phyloP scores from a whole-genome alignment of 495 filamentous ascomycete genomes.

The Talaromyces proteolyticus region DNA sequence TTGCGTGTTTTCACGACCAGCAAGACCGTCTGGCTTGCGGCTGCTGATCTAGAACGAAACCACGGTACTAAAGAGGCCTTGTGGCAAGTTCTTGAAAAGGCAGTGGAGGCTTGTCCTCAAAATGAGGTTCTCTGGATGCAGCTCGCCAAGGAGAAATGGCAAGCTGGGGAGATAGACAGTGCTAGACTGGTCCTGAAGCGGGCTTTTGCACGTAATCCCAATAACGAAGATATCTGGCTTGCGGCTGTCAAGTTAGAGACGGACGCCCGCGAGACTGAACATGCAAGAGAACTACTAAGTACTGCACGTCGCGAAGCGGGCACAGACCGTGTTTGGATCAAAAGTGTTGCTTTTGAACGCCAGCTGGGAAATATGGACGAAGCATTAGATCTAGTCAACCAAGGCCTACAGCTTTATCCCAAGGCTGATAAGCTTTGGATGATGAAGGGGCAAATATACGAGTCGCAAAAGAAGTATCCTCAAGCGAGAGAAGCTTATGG shows the following conservation, averaged over 20 bases:
- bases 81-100: slow-evolving; percentile 82
- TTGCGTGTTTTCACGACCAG: slow-evolving; percentile 81
- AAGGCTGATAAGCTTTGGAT: slow-evolving; percentile 88
- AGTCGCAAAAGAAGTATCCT: slow-evolving; percentile 64
- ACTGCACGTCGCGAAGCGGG: slow-evolving; percentile 80
- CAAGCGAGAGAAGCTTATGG: slow-evolving; percentile 89
- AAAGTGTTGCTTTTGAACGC: slow-evolving; percentile 86
- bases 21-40: slow-evolving; percentile 79
- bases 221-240: slow-evolving; percentile 96
- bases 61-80: slow-evolving; percentile 82
- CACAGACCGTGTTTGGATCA: slow-evolving; percentile 95
- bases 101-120: slow-evolving; percentile 86
- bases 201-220: slow-evolving; percentile 88
- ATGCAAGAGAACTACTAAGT: slow-evolving; percentile 73
- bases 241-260: slow-evolving; percentile 93
- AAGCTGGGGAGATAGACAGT: slow-evolving; percentile 76
- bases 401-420: slow-evolving; percentile 85
- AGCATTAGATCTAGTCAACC: slow-evolving; percentile 78
- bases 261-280: slow-evolving; percentile 70
- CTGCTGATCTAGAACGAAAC: slow-evolving; percentile 84
- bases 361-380: slow-evolving; percentile 72
- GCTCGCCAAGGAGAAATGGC: slow-evolving; percentile 90
- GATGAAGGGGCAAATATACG: slow-evolving; percentile 98
- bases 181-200: slow-evolving; percentile 75
- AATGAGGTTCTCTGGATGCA: slow-evolving; percentile 93